These are phyloP conservation scores for Aspergillus aculeatus DNA, from an alignment of 2,329 filamentous ascomycete species.

Conservation along the genomic window DNA sequence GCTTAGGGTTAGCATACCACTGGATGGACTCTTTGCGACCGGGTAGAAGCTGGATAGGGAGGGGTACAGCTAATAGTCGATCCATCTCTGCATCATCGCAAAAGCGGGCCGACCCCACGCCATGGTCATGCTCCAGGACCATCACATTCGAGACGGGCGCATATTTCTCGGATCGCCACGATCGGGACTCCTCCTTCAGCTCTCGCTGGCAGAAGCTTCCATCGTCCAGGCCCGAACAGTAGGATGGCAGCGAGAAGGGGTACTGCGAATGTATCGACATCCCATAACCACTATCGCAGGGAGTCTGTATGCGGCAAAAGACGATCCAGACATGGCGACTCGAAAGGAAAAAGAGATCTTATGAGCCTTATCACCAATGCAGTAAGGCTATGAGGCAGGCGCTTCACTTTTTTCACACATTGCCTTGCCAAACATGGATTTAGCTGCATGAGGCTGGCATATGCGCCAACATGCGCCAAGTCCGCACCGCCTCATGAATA, in stretches of 20 bases:
- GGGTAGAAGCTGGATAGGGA: not conserved
- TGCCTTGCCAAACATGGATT: too few species aligned
- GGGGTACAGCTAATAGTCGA: not conserved
- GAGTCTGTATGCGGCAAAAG: too few species aligned
- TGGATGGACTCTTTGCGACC: not conserved
- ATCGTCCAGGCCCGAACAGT: constrained; percentile 6
- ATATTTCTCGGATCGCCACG: constrained; percentile 9
- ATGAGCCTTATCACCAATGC: too few species aligned
- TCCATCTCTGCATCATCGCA: constrained; percentile 2
- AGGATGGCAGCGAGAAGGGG: constrained; percentile 5
- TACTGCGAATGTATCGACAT: constrained; percentile 1
- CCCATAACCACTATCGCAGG: not conserved
- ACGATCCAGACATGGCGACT: too few species aligned
- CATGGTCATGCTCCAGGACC: constrained; percentile 6
- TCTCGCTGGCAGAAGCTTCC: constrained; percentile 8
- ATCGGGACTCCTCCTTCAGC: constrained; percentile 7
- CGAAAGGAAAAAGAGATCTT: too few species aligned
- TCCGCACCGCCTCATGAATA: not conserved
- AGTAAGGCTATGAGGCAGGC: too few species aligned
- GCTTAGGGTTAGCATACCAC: not conserved
- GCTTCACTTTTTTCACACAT: too few species aligned
- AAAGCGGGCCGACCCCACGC: not conserved
- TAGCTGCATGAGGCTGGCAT: not conserved
- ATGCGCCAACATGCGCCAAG: not conserved
- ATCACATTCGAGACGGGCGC: constrained; percentile 1